Evolutionary conservation across 2,329 filamentous ascomycete genomes (phyloP).

Genomic region (Nemania sp.): DNA sequence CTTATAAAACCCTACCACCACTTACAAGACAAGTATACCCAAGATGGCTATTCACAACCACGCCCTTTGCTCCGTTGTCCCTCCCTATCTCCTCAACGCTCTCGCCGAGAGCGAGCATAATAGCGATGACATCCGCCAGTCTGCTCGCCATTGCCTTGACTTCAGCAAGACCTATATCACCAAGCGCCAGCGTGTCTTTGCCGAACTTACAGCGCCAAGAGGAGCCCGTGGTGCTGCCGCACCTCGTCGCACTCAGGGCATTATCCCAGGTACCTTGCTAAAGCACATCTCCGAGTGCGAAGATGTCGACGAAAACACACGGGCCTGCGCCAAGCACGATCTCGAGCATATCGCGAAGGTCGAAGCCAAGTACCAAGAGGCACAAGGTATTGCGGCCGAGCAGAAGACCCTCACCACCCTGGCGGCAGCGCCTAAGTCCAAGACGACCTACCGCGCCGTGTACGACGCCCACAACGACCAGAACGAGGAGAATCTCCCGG

Average conservation of each 20-base stretch:
- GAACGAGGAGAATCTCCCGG: slow-evolving; percentile 56
- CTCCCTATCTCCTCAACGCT: slow-evolving; percentile 59
- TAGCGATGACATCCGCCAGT: slow-evolving; percentile 52
- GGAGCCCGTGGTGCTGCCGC: slow-evolving; percentile 44
- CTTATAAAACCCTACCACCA: slow-evolving; percentile 13
- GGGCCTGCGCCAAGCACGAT: slow-evolving; percentile 54
- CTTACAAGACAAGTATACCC: slow-evolving; percentile 18
- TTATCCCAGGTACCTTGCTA: slow-evolving; percentile 57
- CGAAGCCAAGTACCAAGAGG: slow-evolving; percentile 50
- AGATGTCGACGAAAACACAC: slow-evolving; percentile 55
- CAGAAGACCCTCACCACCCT: slow-evolving; percentile 37
- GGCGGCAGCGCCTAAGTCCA: slow-evolving; percentile 41
- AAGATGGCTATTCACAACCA: slow-evolving; percentile 44
- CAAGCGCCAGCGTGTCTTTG: slow-evolving; percentile 53
- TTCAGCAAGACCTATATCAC: slow-evolving; percentile 50
- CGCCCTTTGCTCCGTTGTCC: slow-evolving; percentile 57
- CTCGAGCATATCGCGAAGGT: slow-evolving; percentile 55
- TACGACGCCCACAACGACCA: slow-evolving; percentile 58
- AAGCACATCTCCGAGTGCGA: slow-evolving; percentile 54
- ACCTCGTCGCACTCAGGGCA: slow-evolving; percentile 43
- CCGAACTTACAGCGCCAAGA: slow-evolving; percentile 51
- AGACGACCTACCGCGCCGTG: slow-evolving; percentile 56
- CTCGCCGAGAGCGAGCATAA: slow-evolving; percentile 58
- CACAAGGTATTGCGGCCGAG: slow-evolving; percentile 43
- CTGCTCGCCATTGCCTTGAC: slow-evolving; percentile 54